Conservation (phyloP, 352 stramenopile genomes). For the Globisporangium recalcitrans region DNA sequence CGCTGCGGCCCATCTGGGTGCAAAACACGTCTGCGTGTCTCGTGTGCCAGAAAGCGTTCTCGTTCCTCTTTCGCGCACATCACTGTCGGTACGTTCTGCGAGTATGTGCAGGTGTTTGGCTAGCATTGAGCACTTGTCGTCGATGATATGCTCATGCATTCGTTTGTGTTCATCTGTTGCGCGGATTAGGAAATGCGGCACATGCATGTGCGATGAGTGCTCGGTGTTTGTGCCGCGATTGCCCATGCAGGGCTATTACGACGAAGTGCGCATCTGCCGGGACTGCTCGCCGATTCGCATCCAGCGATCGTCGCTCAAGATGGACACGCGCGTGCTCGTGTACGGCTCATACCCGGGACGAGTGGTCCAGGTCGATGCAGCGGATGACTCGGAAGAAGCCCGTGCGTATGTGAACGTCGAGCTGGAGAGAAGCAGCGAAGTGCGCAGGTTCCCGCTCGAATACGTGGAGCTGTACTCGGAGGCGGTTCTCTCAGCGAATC, state of each 20-base stretch:
- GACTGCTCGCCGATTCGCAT: slow-evolving; percentile 76
- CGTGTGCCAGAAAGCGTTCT: slow-evolving; percentile 70
- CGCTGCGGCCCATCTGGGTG: slow-evolving; percentile 72
- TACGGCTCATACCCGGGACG: slow-evolving; percentile 63
- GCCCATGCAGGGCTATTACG: slow-evolving; percentile 81
- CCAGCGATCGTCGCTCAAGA: slow-evolving; percentile 55
- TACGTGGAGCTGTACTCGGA: slow-evolving; percentile 81
- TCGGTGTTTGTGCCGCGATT: slow-evolving; percentile 69
- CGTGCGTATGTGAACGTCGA: slow-evolving; percentile 58
- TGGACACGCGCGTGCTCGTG: slow-evolving; percentile 67
- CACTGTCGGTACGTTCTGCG: slow-evolving; percentile 52
- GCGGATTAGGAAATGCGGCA: slow-evolving; percentile 59
- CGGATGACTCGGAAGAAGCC: slow-evolving; percentile 49
- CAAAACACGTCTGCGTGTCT: slow-evolving; percentile 71
- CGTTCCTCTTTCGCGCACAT: slow-evolving; percentile 71
- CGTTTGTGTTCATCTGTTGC: too few relatives aligned
- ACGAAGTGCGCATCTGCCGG: slow-evolving; percentile 75
- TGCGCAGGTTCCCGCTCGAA: slow-evolving; percentile 49
- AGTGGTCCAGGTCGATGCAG: slow-evolving; percentile 59
- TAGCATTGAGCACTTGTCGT: not conserved
- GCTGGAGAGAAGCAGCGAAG: slow-evolving; percentile 32
- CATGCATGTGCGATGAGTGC: slow-evolving; percentile 83
- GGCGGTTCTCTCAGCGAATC: slow-evolving; percentile 68
- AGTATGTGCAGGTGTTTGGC: not conserved
- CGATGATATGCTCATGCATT: too few relatives aligned